phyloP scores from a whole-genome alignment of 495 filamentous ascomycete genomes.

The Penicillium desertorum region DNA sequence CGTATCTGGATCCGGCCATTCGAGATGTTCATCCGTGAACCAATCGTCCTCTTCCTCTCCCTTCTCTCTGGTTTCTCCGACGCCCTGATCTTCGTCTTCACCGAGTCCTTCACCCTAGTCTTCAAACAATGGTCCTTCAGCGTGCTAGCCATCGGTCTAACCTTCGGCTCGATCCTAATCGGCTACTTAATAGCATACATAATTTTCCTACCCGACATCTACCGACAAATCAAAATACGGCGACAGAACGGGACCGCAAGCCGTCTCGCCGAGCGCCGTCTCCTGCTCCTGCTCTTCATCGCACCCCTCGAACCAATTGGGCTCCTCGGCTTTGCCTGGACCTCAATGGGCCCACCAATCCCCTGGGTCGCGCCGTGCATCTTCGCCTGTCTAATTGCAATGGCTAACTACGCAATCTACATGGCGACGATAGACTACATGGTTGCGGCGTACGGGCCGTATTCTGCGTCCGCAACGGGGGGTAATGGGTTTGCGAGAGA shows the following conservation, averaged over 20 bases:
- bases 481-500: slow-evolving; percentile 59
- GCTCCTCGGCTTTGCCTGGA: slow-evolving; percentile 69
- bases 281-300: slow-evolving; percentile 57
- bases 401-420: slow-evolving; percentile 70
- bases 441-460: slow-evolving; percentile 77
- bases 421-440: slow-evolving; percentile 87
- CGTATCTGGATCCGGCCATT: slow-evolving; percentile 70
- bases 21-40: slow-evolving; percentile 74
- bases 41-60: slow-evolving; percentile 70
- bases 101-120: slow-evolving; percentile 64
- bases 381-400: slow-evolving; percentile 60
- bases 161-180: slow-evolving; percentile 62
- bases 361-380: slow-evolving; percentile 64
- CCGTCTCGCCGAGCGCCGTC: slow-evolving; percentile 57
- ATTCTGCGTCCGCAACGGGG: slow-evolving; percentile 75
- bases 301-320: slow-evolving; percentile 67
- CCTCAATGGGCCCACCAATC: slow-evolving; percentile 57
- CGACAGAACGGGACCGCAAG: slow-evolving; percentile 49
- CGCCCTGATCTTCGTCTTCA: slow-evolving; percentile 79
- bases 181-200: slow-evolving; percentile 66
- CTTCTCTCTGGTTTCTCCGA: slow-evolving; percentile 75
- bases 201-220: slow-evolving; percentile 63
- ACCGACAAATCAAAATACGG: slow-evolving; percentile 48
- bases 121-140: slow-evolving; percentile 65
- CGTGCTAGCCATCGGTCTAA: slow-evolving; percentile 54